phyloP scores from a whole-genome alignment of 768 basidiomycete genomes.

The Phlebiopsis flavidoalba region DNA sequence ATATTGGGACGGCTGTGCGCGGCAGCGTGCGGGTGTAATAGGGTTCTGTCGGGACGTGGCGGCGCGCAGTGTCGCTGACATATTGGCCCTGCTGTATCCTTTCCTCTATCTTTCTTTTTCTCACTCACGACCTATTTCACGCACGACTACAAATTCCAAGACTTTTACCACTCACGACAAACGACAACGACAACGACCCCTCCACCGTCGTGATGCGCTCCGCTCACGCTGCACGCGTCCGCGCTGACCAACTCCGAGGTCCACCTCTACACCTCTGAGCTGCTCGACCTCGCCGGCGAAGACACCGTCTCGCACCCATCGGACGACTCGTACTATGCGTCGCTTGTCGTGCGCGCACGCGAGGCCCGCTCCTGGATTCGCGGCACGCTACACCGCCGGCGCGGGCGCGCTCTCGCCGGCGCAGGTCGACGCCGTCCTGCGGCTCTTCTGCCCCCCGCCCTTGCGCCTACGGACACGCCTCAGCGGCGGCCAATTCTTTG shows the following conservation, averaged over 20 bases:
- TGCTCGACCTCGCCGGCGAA: slow-evolving; percentile 34
- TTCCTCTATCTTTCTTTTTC: neutral
- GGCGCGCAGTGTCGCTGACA: neutral
- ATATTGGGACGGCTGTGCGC: neutral
- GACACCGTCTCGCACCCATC: slow-evolving; percentile 13
- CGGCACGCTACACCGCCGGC: slow-evolving; percentile 49
- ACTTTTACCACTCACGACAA: neutral
- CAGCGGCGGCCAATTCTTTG: slow-evolving; percentile 72
- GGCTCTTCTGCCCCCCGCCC: slow-evolving; percentile 55
- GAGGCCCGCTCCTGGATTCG: slow-evolving; percentile 75
- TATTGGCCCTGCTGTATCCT: neutral
- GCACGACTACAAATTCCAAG: neutral
- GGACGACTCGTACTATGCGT: slow-evolving; percentile 48
- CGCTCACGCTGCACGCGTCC: slow-evolving; percentile 64
- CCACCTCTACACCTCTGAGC: slow-evolving; percentile 54
- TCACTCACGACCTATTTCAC: neutral
- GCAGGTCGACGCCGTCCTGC: slow-evolving; percentile 60
- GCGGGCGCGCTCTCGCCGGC: slow-evolving; percentile 35
- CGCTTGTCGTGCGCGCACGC: slow-evolving; percentile 47
- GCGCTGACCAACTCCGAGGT: slow-evolving; percentile 76
- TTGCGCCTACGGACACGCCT: too few species aligned
- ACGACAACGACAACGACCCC: neutral
- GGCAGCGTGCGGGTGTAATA: neutral
- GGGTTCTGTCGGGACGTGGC: neutral
- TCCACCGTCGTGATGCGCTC: slow-evolving; percentile 28